Base-by-base conservation (phyloP, 495 filamentous ascomycete genomes). In the Penicillium mononematosum region DNA sequence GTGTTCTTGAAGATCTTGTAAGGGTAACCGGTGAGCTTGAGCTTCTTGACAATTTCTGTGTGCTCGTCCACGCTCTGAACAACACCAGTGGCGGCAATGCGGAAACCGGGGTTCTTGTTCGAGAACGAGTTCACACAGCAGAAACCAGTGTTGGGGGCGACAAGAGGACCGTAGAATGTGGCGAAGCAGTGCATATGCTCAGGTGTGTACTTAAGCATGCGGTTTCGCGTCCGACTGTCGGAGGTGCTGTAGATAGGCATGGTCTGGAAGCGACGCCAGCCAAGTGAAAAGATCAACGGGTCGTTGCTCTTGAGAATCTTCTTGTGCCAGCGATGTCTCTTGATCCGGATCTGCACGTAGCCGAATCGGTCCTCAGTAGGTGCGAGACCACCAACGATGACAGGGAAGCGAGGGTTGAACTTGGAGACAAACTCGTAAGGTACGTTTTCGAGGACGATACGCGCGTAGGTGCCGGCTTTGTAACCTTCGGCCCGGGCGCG, bases 1-100 rank as follows among this genome's bases (percentile, higher is more conserved):
- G 94, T 98, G 75, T 98, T 98, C 69, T 95, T 95, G 83, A 96
- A 98, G 72, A 98, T 96, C 78, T 98, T 98, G 77, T 91, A 92
- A 6, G 94, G 91, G 27, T 83, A 79, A 60, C 92, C 92, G 16
- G 90, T 95, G 27, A 98, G 82, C 70, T 98, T 98, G 64, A 98
- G 85, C 79, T 98, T 98, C 81, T 98, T 98, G 66, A 98, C 95
- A 61, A 98, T 97, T 65, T 97, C 93, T 1, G 89, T 89, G 44
- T 86, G 88, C 70, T 96, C 90, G 67, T 98, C 94, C 11, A 98
- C 95, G 63, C 85, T 89, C 47, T 96, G 71, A 16, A 98, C 91
- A 2, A 93, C 92, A 36, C 94, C 94, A 6, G 93, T 96, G 9
- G 94, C 94, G 4, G 94, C 88, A 48, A 98, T 88, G 24, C 94